Percentiles rank a stretch among this genome's conserved stretches.
Evolutionary conservation across 768 basidiomycete genomes (phyloP).

Genomic region (Xerocomellus intermedius): DNA sequence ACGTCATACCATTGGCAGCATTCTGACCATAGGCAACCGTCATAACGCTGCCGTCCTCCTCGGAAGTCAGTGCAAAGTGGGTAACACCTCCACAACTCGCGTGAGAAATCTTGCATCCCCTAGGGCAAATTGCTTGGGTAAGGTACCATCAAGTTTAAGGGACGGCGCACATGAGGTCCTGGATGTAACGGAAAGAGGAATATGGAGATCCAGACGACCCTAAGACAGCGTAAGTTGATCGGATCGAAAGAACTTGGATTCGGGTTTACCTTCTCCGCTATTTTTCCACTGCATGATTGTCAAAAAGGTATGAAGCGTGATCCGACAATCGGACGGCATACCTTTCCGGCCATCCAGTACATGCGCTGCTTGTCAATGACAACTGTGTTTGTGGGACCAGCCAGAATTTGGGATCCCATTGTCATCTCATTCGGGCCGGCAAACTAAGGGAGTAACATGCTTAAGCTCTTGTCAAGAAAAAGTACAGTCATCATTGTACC

Average conservation of each 20-base stretch:
- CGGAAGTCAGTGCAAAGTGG: conserved; percentile 76
- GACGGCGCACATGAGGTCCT: conserved; percentile 71
- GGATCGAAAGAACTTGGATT: not conserved
- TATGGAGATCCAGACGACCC: conserved; percentile 89
- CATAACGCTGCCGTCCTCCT: conserved; percentile 75
- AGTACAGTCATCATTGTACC: conserved; percentile 35
- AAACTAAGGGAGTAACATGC: conserved; percentile 47
- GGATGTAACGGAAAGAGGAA: conserved; percentile 82
- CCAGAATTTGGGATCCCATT: conserved; percentile 61
- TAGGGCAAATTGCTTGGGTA: conserved; percentile 26
- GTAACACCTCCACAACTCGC: conserved; percentile 85
- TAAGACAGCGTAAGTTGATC: conserved; percentile 29
- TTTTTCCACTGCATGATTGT: conserved; percentile 76
- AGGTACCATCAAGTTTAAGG: not conserved
- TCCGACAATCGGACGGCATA: conserved; percentile 22
- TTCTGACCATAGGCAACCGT: conserved; percentile 86
- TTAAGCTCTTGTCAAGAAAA: not conserved
- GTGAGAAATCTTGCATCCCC: conserved; percentile 74
- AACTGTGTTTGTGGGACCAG: conserved; percentile 82
- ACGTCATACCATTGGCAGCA: conserved; percentile 66
- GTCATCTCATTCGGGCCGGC: conserved; percentile 64
- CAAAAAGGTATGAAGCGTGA: not conserved
- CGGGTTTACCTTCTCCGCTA: conserved; percentile 75
- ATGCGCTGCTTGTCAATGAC: conserved; percentile 83
- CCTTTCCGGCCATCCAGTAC: conserved; percentile 87